Evolutionary conservation across 768 basidiomycete species (phyloP).

Genomic region (Lentinus brumalis): DNA sequence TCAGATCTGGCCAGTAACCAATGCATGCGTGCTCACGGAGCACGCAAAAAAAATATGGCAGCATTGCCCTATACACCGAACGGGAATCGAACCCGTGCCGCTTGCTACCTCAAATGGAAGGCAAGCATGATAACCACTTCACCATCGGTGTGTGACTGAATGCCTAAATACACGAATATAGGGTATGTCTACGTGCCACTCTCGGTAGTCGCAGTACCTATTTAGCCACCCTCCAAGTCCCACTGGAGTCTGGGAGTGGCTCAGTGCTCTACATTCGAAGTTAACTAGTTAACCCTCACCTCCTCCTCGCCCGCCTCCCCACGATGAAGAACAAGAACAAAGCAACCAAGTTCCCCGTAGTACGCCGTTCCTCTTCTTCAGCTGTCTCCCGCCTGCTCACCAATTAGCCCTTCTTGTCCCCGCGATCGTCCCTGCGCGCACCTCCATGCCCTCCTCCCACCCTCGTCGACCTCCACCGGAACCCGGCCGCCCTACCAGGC

Average conservation of each 20-base stretch:
- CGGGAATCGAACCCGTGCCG: slow-evolving; percentile 40
- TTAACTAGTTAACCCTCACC: too few relatives aligned
- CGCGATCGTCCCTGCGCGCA: neutral
- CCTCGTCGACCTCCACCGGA: neutral
- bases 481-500: slow-evolving; percentile 53
- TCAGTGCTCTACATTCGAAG: neutral
- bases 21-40: neutral
- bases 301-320: neutral
- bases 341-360: slow-evolving; percentile 89
- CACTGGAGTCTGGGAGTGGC: neutral
- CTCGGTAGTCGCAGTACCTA: too few relatives aligned
- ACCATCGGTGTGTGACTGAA: slow-evolving; percentile 56
- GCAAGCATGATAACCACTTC: slow-evolving; percentile 94
- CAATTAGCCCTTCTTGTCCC: neutral
- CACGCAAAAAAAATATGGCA: too few relatives aligned
- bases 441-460: neutral
- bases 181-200: too few relatives aligned
- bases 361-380: slow-evolving; percentile 41
- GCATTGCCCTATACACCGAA: slow-evolving; percentile 36
- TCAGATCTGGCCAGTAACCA: neutral
- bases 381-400: neutral
- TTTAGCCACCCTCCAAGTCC: neutral
- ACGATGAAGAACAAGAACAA: slow-evolving; percentile 94
- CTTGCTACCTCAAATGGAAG: slow-evolving; percentile 60
- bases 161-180: neutral